Base-by-base conservation (phyloP, 805 yeast species). In the Debaryomyces castellii region DNA sequence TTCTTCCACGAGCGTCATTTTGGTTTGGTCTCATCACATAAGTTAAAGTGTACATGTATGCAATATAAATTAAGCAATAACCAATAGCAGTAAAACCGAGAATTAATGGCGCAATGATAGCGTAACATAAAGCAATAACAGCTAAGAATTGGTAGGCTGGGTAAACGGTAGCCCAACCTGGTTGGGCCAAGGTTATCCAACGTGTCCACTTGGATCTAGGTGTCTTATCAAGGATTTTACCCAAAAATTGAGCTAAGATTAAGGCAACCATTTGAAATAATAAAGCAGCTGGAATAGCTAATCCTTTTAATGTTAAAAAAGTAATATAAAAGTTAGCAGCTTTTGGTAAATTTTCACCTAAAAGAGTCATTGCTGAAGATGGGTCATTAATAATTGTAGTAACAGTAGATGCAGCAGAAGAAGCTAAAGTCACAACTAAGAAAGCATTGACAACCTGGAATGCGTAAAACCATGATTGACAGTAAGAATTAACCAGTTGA, bases 141-240 rank as follows among this genome's bases (percentile, higher is more conserved):
- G 83, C 80, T 69, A 90, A 72, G 50, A 89, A 74, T 53, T 90
- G 86, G 63, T 83, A 84, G 9, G 77, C 72, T 6, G 97, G 97
- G 67, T 87, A 92, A 11, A 81, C 71, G 14, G 87, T 82, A 41
- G 97, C 96, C 87, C 91, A 90, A 20, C 80, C 77, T 37, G 91
- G 87, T 35, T 78, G 74, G 10, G 82, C 76, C 54, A 92, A 71
- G 1, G 72, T 75, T 62, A 80, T 81, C 61, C 67, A 80, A 59
- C 96, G 82, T 49, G 65, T 80, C 97, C 97, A 92, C 71, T 85
- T 87, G 67, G 89, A 84, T 69, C 98, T 83, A 50, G 98, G 98
- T 5, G 98, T 89, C 44, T 78, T 76, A 63, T 90, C 96, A 49
- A 94, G 76, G 18, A 89, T 48, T 51, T 71, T 72, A 24, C 94